These are phyloP conservation scores for Nicotiana sylvestris DNA, from an alignment of 257 asterid species.

Conservation along the genomic window DNA sequence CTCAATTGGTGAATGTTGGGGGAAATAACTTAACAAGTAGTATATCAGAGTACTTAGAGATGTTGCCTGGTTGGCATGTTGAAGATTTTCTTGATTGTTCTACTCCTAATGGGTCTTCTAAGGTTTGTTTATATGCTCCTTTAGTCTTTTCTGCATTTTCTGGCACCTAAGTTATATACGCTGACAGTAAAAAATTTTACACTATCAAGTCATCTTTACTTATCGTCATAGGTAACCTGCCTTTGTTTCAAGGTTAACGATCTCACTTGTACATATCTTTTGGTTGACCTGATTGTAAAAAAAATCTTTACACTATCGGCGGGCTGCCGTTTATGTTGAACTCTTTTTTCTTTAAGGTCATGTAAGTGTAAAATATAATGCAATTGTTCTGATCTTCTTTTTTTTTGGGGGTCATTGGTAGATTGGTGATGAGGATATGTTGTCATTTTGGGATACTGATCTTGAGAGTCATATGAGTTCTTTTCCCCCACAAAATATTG, in stretches of 20 bases:
- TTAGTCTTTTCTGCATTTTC: not conserved
- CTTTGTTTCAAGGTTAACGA: no score
- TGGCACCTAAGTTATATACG: no score
- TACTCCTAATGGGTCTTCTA: constrained; percentile 21
- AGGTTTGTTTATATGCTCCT: constrained; percentile 33
- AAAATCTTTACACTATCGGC: no score
- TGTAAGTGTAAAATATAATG: not conserved
- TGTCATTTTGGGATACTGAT: constrained; percentile 42
- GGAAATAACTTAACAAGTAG: constrained; percentile 28
- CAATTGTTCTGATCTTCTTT: not conserved
- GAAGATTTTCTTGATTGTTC: constrained; percentile 60
- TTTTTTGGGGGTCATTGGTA: not conserved
- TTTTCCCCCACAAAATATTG: constrained; percentile 36
- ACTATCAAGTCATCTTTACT: no score
- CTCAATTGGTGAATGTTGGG: constrained; percentile 15
- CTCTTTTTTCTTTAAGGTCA: no score
- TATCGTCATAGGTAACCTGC: no score
- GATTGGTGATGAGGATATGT: constrained; percentile 31
- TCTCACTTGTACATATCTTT: no score
- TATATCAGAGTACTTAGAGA: constrained; percentile 63
- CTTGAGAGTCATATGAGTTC: constrained; percentile 20
- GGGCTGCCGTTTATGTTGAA: no score
- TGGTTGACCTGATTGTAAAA: no score
- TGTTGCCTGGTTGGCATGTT: constrained; percentile 65
- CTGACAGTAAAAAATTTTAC: no score